Conservation (phyloP, 495 filamentous ascomycete genomes). For the Penicillium arizonense region DNA sequence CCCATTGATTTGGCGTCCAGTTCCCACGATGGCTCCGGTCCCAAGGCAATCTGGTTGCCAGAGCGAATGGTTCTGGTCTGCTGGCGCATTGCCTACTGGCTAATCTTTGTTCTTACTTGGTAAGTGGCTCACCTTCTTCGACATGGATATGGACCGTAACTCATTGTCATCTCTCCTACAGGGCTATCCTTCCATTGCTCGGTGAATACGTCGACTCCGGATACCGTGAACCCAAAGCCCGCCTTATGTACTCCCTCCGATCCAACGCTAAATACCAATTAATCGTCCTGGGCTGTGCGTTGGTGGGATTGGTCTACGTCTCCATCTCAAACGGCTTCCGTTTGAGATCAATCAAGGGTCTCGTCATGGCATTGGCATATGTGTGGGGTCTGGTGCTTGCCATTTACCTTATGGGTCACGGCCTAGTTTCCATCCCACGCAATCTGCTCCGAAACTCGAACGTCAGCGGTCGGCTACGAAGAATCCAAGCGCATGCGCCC, state of each 20-base stretch:
- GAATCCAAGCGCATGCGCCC: slow-evolving; percentile 76
- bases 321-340: slow-evolving; percentile 74
- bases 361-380: slow-evolving; percentile 92
- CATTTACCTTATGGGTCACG: slow-evolving; percentile 97
- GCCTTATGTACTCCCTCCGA: slow-evolving; percentile 77
- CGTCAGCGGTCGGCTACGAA: slow-evolving; percentile 65
- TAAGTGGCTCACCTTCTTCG: slow-evolving; percentile 31
- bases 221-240: slow-evolving; percentile 78
- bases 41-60: slow-evolving; percentile 66
- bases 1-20: slow-evolving; percentile 94
- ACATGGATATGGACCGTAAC: background rate
- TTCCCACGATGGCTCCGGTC: slow-evolving; percentile 64
- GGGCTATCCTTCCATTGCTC: slow-evolving; percentile 89
- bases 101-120: slow-evolving; percentile 95
- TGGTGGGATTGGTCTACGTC: slow-evolving; percentile 78
- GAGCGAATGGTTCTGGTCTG: slow-evolving; percentile 70
- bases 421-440: slow-evolving; percentile 86
- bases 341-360: slow-evolving; percentile 63
- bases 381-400: slow-evolving; percentile 87
- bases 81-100: slow-evolving; percentile 95
- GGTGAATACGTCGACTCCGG: slow-evolving; percentile 93
- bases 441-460: slow-evolving; percentile 73
- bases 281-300: slow-evolving; percentile 67
- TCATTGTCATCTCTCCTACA: slow-evolving; percentile 23
- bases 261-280: slow-evolving; percentile 86